Evolutionary conservation across 2,329 filamentous ascomycete genomes (phyloP), one percentile per base, ranked within the genome.

Genomic region (Epichloe baconii): DNA sequence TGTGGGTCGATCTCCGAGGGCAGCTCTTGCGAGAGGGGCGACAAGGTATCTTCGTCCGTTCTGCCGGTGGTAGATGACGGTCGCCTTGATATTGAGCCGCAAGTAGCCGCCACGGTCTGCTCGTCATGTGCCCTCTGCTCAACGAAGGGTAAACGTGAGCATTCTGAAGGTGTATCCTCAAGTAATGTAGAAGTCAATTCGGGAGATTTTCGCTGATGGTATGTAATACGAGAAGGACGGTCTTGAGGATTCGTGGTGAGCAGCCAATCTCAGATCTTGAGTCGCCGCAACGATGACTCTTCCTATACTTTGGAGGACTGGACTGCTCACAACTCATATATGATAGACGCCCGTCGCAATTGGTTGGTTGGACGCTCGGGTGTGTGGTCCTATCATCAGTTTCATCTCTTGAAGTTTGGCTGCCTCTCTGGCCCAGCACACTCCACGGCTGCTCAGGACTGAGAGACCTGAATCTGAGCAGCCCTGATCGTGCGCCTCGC

Each of bases 391-490:
- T 3, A 47, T 50, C 11, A 15, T 23, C 23, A 2, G 37, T 15
- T 15, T 42, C 43, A 5, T 42, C n/a, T 2, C 19, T 19, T 14
- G 14, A 14, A 8, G 8, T 21, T 38, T 47, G 37, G 15, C 44
- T 42, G 31, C 41, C 52, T 23, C 26, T 14, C 21, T 56, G 51
- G 10, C 43, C 48, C 31, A 47, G 14, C 19, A 49, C 19, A 38
- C 50, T 55, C 4, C 21, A 46, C n/a, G 35, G 40, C 37, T 47
- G 15, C 15, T 47, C 45, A 31, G 42, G 23, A 17, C 44, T 52
- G 5, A 51, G 49, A 2, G 48, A 42, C 37, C 42, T 44, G 26
- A 23, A n/a, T 14, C 44, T n/a, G n/a, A 56, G 41, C 40, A 56
- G 38, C 5, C 26, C 31, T 14, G 44, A 50, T 45, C 26, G 34